Base-by-base conservation (phyloP, 495 filamentous ascomycete genomes). In the Xylaria scruposa region DNA sequence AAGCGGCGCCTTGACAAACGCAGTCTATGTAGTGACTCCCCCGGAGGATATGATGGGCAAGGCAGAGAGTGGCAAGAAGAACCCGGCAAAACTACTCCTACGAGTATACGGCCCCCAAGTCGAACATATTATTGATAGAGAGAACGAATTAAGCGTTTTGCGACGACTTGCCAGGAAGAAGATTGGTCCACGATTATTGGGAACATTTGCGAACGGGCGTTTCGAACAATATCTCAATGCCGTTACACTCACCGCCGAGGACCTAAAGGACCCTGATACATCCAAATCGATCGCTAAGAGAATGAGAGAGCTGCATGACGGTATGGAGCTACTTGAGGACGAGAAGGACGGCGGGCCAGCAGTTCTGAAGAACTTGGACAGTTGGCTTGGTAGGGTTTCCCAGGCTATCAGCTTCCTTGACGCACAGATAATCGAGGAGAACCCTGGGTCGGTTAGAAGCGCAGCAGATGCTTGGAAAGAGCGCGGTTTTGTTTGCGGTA, bases 221-320 rank as follows among this genome's bases (percentile, higher is more conserved):
- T 98, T 99, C 73, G 96, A 99, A 80, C 90, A 98, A 80, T 97
- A 90, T 79, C 92, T 96, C 75, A 87, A 97, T 76, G 93, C 97
- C 0, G 85, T 86, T 26, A 90, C 96, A 2, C 84, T 99, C 40
- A 95, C 91, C 0, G 85, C 91, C 3, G 82, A 87, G 12, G 94
- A 97, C 77, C 82, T 99, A 64, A 90, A 93, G 29, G 87, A 90
- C 63, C 91, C 94, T 2, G 91, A 92, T 40, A 97, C 93, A 0
- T 95, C 92, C 47, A 92, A 88, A 75, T 93, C 97, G 74, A 98
- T 99, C 78, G 95, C 96, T n/a, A 99, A 98, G 85, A 91, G 96
- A 49, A 97, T 99, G 93, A 87, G 94, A 71, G 96, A 99, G 81
- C 86, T 99, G 26, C 96, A 99, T 74, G 93, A 97, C 67, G 96